These are phyloP conservation scores for Pichia sp. DNA, from an alignment of 1,139 yeast genomes.

Conservation along the genomic window DNA sequence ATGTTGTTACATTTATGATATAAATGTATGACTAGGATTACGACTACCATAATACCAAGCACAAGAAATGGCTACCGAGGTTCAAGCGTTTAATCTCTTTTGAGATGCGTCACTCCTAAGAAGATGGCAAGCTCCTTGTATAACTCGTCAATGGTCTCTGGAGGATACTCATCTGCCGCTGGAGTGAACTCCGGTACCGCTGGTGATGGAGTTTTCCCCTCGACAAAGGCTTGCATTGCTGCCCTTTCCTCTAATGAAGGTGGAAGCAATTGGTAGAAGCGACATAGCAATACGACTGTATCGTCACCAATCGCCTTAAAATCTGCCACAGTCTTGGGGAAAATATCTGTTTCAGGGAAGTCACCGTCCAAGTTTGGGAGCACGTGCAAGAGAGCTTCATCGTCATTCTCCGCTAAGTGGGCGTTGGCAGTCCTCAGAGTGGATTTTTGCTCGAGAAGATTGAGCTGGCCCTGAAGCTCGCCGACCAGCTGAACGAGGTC, in stretches of 20 bases:
- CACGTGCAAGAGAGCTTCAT: conserved; percentile 52
- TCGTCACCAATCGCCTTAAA: conserved; percentile 41
- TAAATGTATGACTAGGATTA: too few species aligned
- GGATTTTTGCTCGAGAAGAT: conserved; percentile 58
- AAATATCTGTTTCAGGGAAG: conserved; percentile 39
- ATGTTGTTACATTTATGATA: too few species aligned
- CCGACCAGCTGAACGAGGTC: conserved; percentile 82
- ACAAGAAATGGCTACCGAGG: too few species aligned
- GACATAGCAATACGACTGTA: conserved; percentile 46
- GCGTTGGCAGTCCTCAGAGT: conserved; percentile 52
- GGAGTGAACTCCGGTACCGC: conserved; percentile 33
- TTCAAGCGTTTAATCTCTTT: too few species aligned
- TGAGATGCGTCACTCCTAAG: conserved; percentile 54
- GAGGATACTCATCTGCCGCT: conserved; percentile 31
- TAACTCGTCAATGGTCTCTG: conserved; percentile 41
- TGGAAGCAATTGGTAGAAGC: conserved; percentile 63
- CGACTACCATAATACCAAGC: too few species aligned
- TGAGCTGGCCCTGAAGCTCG: conserved; percentile 83
- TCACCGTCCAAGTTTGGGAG: conserved; percentile 72
- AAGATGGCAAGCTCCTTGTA: conserved; percentile 55
- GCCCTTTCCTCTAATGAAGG: conserved; percentile 43
- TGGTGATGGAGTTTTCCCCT: conserved; percentile 35
- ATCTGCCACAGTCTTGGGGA: conserved; percentile 55
- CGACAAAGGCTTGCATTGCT: conserved; percentile 38
- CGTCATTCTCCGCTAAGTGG: conserved; percentile 27